Conservation (phyloP, 139 green algal genomes). For the Eudorina sp. region DNA sequence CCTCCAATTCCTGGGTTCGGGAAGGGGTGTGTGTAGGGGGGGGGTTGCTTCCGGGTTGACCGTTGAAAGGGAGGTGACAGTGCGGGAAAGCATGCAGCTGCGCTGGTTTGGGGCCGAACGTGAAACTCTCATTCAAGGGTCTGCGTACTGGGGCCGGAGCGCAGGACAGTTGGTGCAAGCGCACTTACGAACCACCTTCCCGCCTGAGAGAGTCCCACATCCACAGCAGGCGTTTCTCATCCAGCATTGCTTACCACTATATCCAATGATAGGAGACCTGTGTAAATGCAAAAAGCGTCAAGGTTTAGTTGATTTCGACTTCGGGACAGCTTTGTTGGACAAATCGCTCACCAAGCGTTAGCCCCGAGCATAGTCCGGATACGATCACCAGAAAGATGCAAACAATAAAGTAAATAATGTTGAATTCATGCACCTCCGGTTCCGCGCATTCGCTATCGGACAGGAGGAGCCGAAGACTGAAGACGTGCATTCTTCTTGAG, state of each 20-base stretch:
- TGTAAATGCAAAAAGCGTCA: not conserved
- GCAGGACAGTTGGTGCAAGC: too few species aligned
- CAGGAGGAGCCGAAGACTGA: not conserved
- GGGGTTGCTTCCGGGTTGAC: too few species aligned
- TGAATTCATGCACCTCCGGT: conserved; percentile 20
- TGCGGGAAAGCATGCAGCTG: not conserved
- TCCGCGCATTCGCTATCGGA: not conserved
- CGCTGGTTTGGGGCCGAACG: not conserved
- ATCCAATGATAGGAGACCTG: conserved; percentile 42
- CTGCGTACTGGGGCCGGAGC: not conserved
- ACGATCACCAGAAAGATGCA: conserved; percentile 58
- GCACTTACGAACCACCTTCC: too few species aligned
- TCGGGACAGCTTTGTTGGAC: not conserved
- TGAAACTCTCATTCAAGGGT: not conserved
- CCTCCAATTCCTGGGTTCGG: conserved; percentile 68
- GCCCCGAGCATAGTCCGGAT: conserved; percentile 81
- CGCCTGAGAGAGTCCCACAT: too few species aligned
- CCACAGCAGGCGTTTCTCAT: too few species aligned
- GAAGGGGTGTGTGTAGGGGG: not conserved
- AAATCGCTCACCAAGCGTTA: conserved; percentile 83
- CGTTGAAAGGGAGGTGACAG: not conserved
- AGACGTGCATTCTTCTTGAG: not conserved
- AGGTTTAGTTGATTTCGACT: too few species aligned
- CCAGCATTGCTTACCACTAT: conserved; percentile 17
- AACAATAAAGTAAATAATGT: not conserved